Base-by-base conservation (phyloP, 1,284 basidiomycete species). In the Golubevia sp. region DNA sequence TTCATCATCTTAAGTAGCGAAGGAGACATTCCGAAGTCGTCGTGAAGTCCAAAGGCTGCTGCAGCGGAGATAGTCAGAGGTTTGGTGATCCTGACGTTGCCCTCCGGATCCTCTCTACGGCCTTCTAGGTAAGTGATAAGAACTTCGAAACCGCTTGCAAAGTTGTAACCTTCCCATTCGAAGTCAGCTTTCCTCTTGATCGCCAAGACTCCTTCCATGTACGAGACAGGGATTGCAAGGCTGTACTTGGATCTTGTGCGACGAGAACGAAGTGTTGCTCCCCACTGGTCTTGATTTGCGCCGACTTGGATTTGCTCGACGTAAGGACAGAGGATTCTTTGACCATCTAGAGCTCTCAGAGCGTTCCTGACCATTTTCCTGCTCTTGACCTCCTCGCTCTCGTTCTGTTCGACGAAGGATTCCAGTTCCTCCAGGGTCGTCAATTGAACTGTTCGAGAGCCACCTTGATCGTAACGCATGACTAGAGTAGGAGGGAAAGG, bases 401-500 rank as follows among this genome's bases (percentile, higher is more conserved):
- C 85, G 74, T 93, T 93, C 83, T 92, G 91, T 1, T 73, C 67
- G 20, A 92, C 86, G 74, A 90, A 92, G 15, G 81, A 80, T 71
- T 89, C 87, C 2, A 92, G 82, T 38, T 91, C 88, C 0, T 84
- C 71, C 0, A 88, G 68, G 30, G 86, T 85, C 18, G 83, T 86
- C 15, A 92, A 79, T 4, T 88, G 85, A 0, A 86, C 83, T 15
- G 59, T 71, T 49, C 87, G 81, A 1, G 85, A 85, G 0, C 89
- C 27, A 20, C 61, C 89, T 62, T 90, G 87, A 69, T 93, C 91
- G 72, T 91, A 92, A 7, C 87, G 88, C 27, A 93, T 87, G 54
- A 92, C 88, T 58, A 91, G 82, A 0, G 89, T 89, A 2, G 89
- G 91, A 11, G 90, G 91, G 78, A 91, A 93, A n/a, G 89, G 91